Conservation (phyloP, 129 eudicot genomes). For the Tanacetum coccineum region DNA sequence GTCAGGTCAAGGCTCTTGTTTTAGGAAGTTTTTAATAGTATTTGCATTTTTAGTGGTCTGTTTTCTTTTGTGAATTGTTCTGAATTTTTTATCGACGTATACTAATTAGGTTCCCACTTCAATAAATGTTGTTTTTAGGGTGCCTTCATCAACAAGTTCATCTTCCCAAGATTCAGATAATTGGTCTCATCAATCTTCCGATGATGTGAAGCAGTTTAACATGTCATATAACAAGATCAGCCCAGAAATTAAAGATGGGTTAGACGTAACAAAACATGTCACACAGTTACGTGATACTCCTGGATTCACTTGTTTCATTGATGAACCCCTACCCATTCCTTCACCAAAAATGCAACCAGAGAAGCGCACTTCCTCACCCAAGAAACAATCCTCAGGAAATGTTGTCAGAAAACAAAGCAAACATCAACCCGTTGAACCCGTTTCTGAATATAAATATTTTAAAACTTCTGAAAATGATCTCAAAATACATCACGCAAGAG, state of each 20-base stretch:
- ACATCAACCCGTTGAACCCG: conserved; percentile 18
- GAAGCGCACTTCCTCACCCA: conserved; percentile 22
- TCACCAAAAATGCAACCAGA: conserved; percentile 32
- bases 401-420: conserved; percentile 30
- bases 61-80: conserved; percentile 7
- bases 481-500: conserved; percentile 34
- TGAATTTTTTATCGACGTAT: not conserved
- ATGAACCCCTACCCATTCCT: conserved; percentile 39
- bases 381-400: conserved; percentile 22
- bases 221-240: conserved; percentile 64
- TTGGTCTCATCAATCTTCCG: conserved; percentile 32
- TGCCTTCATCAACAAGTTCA: conserved; percentile 30
- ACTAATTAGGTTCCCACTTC: conserved; percentile 5
- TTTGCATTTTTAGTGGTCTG: not conserved
- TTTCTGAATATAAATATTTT: conserved; percentile 29
- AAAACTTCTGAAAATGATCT: conserved; percentile 31
- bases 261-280: conserved; percentile 52
- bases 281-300: conserved; percentile 57
- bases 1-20: not conserved
- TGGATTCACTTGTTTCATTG: conserved; percentile 61
- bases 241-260: conserved; percentile 43
- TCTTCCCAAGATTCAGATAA: conserved; percentile 30
- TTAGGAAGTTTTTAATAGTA: not conserved
- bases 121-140: conserved; percentile 38
- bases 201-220: conserved; percentile 51